Evolutionary conservation across 1,139 yeast species (phyloP).

Genomic region (Candida sp.): DNA sequence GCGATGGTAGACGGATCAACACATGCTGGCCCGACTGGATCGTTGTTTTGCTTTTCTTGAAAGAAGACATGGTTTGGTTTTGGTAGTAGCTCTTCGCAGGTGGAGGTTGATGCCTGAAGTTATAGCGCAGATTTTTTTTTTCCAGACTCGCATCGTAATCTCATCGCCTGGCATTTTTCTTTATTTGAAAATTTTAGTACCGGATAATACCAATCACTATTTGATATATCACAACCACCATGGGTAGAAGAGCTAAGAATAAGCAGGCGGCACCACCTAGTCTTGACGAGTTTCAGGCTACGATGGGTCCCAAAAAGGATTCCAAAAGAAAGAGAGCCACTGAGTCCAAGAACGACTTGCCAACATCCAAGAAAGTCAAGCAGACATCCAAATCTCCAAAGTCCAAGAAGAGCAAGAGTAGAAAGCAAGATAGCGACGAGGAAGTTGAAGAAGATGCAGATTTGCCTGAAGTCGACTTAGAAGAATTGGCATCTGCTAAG

Average conservation of each 20-base stretch:
- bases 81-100: not conserved
- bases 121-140: not conserved
- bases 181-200: constrained; percentile 2
- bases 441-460: constrained; percentile 34
- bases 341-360: constrained; percentile 20
- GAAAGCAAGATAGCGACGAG: constrained; percentile 34
- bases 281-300: constrained; percentile 77
- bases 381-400: constrained; percentile 5
- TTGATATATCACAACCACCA: constrained; percentile 23
- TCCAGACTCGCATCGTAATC: constrained; percentile 1
- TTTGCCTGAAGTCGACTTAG: constrained; percentile 67
- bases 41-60: constrained; percentile 13
- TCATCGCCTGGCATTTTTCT: constrained; percentile 7
- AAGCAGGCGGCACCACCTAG: constrained; percentile 93
- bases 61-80: not conserved
- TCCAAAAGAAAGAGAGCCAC: constrained; percentile 30
- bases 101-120: too few relatives aligned
- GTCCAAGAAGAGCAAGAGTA: not conserved
- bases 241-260: constrained; percentile 94
- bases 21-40: constrained; percentile 60
- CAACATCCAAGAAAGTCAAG: constrained; percentile 16
- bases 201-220: not conserved
- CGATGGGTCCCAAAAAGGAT: constrained; percentile 50
- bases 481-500: constrained; percentile 67
- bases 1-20: constrained; percentile 80